Base-by-base conservation (phyloP, 345 rosid genomes). In the Salix arbutifolia region DNA sequence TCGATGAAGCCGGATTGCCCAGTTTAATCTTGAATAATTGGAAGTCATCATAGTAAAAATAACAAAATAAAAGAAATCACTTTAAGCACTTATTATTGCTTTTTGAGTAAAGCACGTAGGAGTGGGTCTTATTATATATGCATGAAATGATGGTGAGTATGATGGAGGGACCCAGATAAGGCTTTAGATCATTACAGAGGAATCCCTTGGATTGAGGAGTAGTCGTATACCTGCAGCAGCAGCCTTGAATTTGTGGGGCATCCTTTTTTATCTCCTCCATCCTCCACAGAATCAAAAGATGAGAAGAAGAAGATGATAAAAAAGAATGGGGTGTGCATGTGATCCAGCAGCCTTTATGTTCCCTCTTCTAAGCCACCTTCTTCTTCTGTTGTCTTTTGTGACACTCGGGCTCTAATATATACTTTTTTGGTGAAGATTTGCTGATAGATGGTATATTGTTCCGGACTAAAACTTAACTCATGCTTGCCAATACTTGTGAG, bases 301-400 rank as follows among this genome's bases (percentile, higher is more conserved):
- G 90, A 79, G 88, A 81, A 75, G 66, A 46, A 37, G 85, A 75
- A 48, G 79, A 81, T 11, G 53, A 38, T 37, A 75, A 76, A 80
- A 86, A 82, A 60, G 89, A 84, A 79, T 70, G 89, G 84, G 90
- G 84, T 81, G 87, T 85, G 90, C 95, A 91, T 89, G 95, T 91
- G 95, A 86, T 87, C 88, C 85, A 83, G 88, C 91, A 89, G 91
- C 89, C 90, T 89, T 91, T 86, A 77, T 90, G 93, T 84, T 90
- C 91, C 94, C 94, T 81, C 88, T 77, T 80, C 78, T 19, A 62
- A 79, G 44, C 78, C 76, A 80, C 82, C 81, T 82, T 83, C 67
- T 80, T 71, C 74, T 46, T 72, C 72, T 30, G 23, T 62, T 65
- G 28, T 73, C 85, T 77, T 79, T 85, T 83, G 85, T 85, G 89